Evolutionary conservation across 331 rosid genomes (phyloP).

Genomic region (Spiraea crenata): DNA sequence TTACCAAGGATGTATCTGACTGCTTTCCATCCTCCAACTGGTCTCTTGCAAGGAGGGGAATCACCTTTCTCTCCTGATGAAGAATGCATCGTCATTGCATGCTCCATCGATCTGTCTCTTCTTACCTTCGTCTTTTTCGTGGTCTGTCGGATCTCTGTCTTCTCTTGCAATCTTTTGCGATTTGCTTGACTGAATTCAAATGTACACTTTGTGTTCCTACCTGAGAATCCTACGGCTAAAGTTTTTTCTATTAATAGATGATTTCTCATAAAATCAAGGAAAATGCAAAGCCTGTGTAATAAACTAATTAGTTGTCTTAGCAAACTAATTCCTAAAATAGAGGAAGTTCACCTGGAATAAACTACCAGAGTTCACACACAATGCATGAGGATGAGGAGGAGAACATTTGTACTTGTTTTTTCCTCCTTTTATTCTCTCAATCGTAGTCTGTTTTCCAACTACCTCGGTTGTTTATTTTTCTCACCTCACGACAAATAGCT

Average conservation of each 20-base stretch:
- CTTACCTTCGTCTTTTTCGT: neutral
- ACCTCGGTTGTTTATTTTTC: neutral
- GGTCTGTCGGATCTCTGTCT: neutral
- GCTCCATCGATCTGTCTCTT: neutral
- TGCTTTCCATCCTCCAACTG: constrained; percentile 38
- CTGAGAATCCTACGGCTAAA: neutral
- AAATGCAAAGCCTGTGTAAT: neutral
- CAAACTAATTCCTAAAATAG: neutral
- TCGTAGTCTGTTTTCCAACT: neutral
- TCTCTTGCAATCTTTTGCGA: neutral
- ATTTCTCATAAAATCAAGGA: constrained; percentile 6
- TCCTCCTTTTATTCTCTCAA: neutral
- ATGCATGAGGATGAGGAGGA: neutral
- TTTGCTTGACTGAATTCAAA: neutral
- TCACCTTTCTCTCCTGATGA: constrained; percentile 1
- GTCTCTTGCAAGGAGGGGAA: constrained; percentile 1
- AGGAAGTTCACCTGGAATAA: neutral
- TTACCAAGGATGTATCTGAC: constrained; percentile 32
- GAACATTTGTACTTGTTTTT: neutral
- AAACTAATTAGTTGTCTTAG: neutral
- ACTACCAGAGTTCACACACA: neutral
- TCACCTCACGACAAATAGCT: neutral
- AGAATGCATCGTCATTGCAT: neutral
- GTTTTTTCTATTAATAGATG: constrained; percentile 1
- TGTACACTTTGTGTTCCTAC: neutral